These are phyloP conservation scores for Sporopachydermia quercuum DNA, from an alignment of 805 yeast genomes.

Conservation along the genomic window DNA sequence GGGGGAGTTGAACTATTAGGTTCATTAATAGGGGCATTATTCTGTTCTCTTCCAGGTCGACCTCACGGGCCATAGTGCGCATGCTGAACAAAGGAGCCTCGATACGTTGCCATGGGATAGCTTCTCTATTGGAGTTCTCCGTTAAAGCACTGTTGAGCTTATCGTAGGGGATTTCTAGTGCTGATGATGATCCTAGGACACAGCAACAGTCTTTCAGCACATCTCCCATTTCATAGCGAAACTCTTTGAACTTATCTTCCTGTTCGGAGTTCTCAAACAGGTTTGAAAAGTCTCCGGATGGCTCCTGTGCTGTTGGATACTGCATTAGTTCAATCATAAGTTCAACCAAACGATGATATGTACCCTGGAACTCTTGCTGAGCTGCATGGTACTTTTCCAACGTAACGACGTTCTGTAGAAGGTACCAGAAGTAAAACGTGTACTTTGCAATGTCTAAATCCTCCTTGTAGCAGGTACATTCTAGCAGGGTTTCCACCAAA, in stretches of 20 bases:
- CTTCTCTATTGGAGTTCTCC: constrained; percentile 20
- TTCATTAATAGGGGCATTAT: constrained; percentile 70
- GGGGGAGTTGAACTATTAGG: constrained; percentile 54
- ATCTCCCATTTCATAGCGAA: constrained; percentile 94
- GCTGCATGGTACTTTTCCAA: constrained; percentile 43
- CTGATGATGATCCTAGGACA: constrained; percentile 63
- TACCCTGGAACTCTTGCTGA: constrained; percentile 32
- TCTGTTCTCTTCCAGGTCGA: constrained; percentile 46
- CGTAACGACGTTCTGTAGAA: constrained; percentile 55
- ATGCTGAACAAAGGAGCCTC: constrained; percentile 85
- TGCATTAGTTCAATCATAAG: constrained; percentile 54
- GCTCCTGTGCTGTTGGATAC: constrained; percentile 43
- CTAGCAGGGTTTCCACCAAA: constrained; percentile 56
- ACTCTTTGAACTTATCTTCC: constrained; percentile 86
- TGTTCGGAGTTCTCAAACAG: constrained; percentile 57
- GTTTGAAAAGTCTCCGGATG: constrained; percentile 36
- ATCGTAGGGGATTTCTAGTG: constrained; percentile 56
- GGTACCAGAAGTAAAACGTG: constrained; percentile 88
- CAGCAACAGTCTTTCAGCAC: constrained; percentile 93
- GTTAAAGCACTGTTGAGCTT: constrained; percentile 31
- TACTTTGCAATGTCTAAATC: constrained; percentile 83
- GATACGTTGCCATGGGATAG: constrained; percentile 61
- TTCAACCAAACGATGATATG: constrained; percentile 42
- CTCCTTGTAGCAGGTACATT: constrained; percentile 56
- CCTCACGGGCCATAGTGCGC: constrained; percentile 91